Conservation (phyloP, 768 basidiomycete genomes). For the Kwoniella pini region DNA sequence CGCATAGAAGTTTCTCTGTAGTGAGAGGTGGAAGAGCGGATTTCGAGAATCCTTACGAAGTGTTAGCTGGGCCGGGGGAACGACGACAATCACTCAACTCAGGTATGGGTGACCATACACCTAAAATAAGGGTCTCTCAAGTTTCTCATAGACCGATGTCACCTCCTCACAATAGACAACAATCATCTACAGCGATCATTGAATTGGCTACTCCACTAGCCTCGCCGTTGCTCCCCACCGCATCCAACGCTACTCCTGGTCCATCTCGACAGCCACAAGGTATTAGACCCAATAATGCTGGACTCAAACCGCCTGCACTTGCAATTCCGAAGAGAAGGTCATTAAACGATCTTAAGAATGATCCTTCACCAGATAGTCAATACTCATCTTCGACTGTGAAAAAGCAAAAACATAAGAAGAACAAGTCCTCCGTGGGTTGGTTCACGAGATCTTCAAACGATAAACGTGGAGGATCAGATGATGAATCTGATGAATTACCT, state of each 20-base stretch:
- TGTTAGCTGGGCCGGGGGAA: slow-evolving; percentile 4
- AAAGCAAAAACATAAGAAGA: slow-evolving; percentile 26
- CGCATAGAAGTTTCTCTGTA: slow-evolving; percentile 72
- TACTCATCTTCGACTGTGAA: slow-evolving; percentile 21
- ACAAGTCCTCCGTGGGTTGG: slow-evolving; percentile 10
- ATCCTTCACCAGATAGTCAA: slow-evolving; percentile 28
- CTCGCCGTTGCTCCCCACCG: not conserved
- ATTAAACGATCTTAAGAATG: slow-evolving; percentile 38
- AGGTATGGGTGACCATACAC: not conserved
- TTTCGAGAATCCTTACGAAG: slow-evolving; percentile 78
- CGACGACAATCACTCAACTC: not conserved
- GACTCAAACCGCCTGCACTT: slow-evolving; percentile 33
- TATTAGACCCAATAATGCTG: slow-evolving; percentile 26
- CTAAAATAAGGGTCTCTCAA: slow-evolving; percentile 14
- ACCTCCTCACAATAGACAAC: slow-evolving; percentile 23
- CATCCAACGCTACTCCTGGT: slow-evolving; percentile 14
- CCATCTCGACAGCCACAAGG: slow-evolving; percentile 13
- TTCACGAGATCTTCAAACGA: slow-evolving; percentile 1
- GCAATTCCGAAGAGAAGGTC: slow-evolving; percentile 40
- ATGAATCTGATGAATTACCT: slow-evolving; percentile 28
- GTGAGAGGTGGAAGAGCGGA: slow-evolving; percentile 86
- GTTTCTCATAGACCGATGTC: slow-evolving; percentile 16
- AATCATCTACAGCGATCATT: slow-evolving; percentile 24
- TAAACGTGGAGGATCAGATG: slow-evolving; percentile 34
- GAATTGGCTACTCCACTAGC: slow-evolving; percentile 8